Evolutionary conservation across 1,284 basidiomycete species (phyloP).

Genomic region (Cryptococcus sp.): DNA sequence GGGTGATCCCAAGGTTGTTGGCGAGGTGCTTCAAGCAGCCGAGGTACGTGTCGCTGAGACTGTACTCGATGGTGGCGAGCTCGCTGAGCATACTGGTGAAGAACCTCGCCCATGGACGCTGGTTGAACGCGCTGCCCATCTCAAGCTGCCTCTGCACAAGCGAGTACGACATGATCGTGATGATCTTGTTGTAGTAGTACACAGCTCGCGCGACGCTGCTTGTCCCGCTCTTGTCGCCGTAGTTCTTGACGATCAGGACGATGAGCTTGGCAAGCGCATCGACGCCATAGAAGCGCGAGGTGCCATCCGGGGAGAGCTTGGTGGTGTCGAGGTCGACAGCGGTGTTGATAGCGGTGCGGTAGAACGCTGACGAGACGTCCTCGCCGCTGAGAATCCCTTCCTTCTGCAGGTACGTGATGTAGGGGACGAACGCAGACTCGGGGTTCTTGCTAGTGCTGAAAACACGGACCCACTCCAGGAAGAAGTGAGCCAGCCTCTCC

Average conservation of each 20-base stretch:
- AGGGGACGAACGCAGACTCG: conserved; percentile 95
- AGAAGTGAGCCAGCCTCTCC: conserved; percentile 58
- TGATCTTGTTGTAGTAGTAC: conserved; percentile 96
- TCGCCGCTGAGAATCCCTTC: conserved; percentile 96
- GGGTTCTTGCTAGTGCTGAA: conserved; percentile 72
- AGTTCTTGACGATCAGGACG: conserved; percentile 98
- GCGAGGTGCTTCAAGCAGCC: conserved; percentile 84
- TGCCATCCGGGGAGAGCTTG: conserved; percentile 72
- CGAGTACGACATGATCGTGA: conserved; percentile 95
- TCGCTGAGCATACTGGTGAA: conserved; percentile 96
- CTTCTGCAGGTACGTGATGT: conserved; percentile 92
- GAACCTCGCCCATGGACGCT: conserved; percentile 98
- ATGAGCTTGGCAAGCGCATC: conserved; percentile 95
- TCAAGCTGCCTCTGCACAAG: conserved; percentile 94
- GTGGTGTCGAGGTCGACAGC: conserved; percentile 90
- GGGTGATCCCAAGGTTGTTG: conserved; percentile 92
- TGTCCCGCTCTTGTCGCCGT: conserved; percentile 69
- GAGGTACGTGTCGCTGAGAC: conserved; percentile 81
- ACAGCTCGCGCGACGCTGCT: conserved; percentile 80
- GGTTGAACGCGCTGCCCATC: conserved; percentile 83
- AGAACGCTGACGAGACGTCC: conserved; percentile 95
- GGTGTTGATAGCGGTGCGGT: conserved; percentile 94
- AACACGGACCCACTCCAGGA: conserved; percentile 85
- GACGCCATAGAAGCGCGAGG: conserved; percentile 79
- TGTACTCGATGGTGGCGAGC: conserved; percentile 75